Conservation (phyloP, 2,329 filamentous ascomycete species). For the Aureobasidium leucospermi region DNA sequence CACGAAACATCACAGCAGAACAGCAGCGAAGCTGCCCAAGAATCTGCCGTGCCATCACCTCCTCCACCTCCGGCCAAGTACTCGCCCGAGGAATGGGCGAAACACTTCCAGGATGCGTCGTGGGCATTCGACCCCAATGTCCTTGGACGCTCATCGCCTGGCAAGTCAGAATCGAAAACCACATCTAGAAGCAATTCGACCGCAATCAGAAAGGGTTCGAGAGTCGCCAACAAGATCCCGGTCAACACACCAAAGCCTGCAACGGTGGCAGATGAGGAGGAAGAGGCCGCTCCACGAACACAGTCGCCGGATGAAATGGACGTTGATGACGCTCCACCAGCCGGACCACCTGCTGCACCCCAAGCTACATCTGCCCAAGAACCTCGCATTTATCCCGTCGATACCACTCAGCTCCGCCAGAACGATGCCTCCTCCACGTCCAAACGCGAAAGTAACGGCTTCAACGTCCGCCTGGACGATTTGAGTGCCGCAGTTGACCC, state of each 20-base stretch:
- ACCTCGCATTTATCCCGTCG: conserved; percentile 27
- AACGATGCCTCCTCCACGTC: conserved; percentile 15
- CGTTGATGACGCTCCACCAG: conserved; percentile 34
- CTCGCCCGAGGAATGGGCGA: conserved; percentile 35
- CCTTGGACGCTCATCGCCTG: conserved; percentile 1
- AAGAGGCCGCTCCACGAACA: conserved; percentile 20
- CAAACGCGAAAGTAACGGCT: conserved; percentile 1
- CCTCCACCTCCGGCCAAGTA: conserved; percentile 26
- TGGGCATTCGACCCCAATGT: conserved; percentile 26
- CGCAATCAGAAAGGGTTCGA: conserved; percentile 1
- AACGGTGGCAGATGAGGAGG: conserved; percentile 20
- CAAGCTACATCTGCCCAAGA: conserved; percentile 8
- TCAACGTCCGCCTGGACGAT: conserved; percentile 40
- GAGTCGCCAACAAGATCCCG: conserved; percentile 7
- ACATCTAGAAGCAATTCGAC: conserved; percentile 8
- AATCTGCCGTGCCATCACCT: conserved; percentile 11
- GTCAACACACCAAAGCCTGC: conserved; percentile 6
- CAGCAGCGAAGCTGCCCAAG: neutral
- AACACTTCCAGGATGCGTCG: conserved; percentile 36
- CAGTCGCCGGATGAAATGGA: conserved; percentile 39
- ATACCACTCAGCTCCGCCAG: conserved; percentile 14
- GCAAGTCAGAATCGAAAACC: neutral
- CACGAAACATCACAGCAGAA: neutral
- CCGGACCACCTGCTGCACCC: neutral
- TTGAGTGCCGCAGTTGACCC: conserved; percentile 40